Evolutionary conservation across 2,329 filamentous ascomycete genomes (phyloP).

Genomic region (Xylariaceae sp.): DNA sequence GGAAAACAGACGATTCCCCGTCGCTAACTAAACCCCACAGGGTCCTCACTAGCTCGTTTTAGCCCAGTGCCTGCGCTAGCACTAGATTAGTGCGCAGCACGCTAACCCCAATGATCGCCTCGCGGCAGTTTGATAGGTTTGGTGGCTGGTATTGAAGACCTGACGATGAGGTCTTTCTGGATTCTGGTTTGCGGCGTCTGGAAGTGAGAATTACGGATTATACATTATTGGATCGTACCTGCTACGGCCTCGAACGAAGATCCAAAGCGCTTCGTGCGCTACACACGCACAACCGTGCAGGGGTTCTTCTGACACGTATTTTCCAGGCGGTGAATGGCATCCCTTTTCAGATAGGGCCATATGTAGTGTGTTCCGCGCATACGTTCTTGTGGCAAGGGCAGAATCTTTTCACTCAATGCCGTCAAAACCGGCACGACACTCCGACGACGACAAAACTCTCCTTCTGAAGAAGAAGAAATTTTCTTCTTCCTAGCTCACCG

Average conservation of each 20-base stretch:
- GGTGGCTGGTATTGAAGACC: not conserved
- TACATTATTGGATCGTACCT: not conserved
- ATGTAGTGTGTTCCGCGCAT: too few species aligned
- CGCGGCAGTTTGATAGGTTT: not conserved
- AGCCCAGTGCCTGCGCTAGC: too few species aligned
- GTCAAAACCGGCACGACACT: too few species aligned
- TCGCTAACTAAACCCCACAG: too few species aligned
- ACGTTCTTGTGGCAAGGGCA: not conserved
- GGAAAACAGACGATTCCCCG: too few species aligned
- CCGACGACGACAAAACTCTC: too few species aligned
- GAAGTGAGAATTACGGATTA: not conserved
- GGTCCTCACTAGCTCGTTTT: too few species aligned
- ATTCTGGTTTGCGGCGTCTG: too few species aligned
- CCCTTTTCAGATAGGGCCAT: not conserved
- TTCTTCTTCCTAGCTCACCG: constrained; percentile 5
- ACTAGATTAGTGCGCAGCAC: not conserved
- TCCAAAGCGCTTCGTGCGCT: not conserved
- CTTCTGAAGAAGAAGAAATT: too few species aligned
- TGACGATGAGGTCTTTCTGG: too few species aligned
- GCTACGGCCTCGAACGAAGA: not conserved
- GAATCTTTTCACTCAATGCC: not conserved
- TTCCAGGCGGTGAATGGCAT: not conserved
- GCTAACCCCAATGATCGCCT: not conserved
- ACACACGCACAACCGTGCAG: not conserved
- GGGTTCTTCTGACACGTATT: not conserved